Conservation (phyloP, 345 rosid species). For the Cardamine chenopodiifolia region DNA sequence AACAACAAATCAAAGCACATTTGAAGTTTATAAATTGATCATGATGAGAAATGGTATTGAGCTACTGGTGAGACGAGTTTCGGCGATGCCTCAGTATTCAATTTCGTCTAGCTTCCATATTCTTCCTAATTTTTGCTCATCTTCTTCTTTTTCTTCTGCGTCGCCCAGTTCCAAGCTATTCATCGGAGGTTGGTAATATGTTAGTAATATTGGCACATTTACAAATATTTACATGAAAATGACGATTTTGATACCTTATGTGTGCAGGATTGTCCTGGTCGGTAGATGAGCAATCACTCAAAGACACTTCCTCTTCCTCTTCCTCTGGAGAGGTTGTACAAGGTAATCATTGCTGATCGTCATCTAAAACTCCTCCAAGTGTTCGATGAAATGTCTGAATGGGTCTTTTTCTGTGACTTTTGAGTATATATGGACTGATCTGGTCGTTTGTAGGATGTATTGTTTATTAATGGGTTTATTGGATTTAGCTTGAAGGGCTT, state of each 20-base stretch:
- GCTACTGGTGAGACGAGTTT: constrained; percentile 23
- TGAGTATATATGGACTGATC: neutral
- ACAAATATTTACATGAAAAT: neutral
- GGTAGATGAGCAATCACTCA: constrained; percentile 63
- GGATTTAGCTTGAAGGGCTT: neutral
- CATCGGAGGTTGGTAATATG: constrained; percentile 55
- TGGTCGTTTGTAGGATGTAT: neutral
- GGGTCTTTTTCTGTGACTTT: constrained; percentile 17
- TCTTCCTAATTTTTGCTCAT: constrained; percentile 19
- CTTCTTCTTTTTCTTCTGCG: constrained; percentile 30
- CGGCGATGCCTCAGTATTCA: neutral
- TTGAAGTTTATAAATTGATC: neutral
- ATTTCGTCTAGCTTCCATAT: constrained; percentile 9
- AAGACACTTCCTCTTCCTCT: constrained; percentile 82
- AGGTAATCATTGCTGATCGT: constrained; percentile 42
- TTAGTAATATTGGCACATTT: neutral
- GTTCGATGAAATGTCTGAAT: constrained; percentile 60
- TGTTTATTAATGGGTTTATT: constrained; percentile 7
- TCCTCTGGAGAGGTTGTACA: constrained; percentile 67
- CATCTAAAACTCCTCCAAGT: constrained; percentile 27
- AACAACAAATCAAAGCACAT: no score
- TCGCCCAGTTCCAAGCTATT: constrained; percentile 61
- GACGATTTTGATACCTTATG: neutral
- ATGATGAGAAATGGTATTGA: constrained; percentile 24
- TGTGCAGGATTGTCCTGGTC: constrained; percentile 61